Conservation (phyloP, 2,329 filamentous ascomycete genomes). For the Pezicula carpinea region DNA sequence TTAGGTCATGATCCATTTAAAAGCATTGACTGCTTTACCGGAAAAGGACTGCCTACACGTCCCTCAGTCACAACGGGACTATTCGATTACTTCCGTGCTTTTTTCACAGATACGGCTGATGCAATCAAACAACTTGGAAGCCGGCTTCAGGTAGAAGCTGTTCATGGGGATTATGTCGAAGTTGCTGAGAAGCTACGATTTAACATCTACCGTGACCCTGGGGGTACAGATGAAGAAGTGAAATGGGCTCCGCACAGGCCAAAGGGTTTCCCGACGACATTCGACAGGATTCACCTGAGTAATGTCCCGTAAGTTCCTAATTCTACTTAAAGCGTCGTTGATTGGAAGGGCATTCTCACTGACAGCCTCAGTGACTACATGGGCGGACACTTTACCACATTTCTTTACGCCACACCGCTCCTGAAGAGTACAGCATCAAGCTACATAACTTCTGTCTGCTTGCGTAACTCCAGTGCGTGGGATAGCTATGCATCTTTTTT, state of each 20-base stretch:
- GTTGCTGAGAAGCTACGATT: conserved; percentile 13
- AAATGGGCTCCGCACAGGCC: not conserved
- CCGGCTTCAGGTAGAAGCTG: conserved; percentile 10
- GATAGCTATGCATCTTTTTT: conserved; percentile 2
- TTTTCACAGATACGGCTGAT: conserved; percentile 9
- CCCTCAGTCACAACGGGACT: conserved; percentile 1
- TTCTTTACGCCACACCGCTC: conserved; percentile 8
- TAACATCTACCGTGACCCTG: conserved; percentile 1
- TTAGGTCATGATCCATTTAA: conserved; percentile 8
- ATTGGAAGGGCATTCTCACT: not conserved
- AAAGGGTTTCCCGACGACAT: conserved; percentile 7
- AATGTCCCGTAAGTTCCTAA: conserved; percentile 13
- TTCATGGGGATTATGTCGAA: conserved; percentile 12
- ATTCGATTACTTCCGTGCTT: conserved; percentile 12
- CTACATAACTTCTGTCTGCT: conserved; percentile 5
- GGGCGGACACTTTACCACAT: conserved; percentile 9
- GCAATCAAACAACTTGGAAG: conserved; percentile 8
- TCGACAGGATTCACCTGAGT: conserved; percentile 13
- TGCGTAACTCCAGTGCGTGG: conserved; percentile 6
- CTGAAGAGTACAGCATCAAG: not conserved
- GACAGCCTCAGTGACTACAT: conserved; percentile 3
- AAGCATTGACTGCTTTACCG: not conserved
- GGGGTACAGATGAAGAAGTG: not conserved
- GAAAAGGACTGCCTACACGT: not conserved
- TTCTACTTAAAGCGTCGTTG: not conserved